A percentile compares a stretch with the other conserved stretches of the same genome.
phyloP scores from a whole-genome alignment of 2,329 filamentous ascomycete species.

The Fusarium hostae region DNA sequence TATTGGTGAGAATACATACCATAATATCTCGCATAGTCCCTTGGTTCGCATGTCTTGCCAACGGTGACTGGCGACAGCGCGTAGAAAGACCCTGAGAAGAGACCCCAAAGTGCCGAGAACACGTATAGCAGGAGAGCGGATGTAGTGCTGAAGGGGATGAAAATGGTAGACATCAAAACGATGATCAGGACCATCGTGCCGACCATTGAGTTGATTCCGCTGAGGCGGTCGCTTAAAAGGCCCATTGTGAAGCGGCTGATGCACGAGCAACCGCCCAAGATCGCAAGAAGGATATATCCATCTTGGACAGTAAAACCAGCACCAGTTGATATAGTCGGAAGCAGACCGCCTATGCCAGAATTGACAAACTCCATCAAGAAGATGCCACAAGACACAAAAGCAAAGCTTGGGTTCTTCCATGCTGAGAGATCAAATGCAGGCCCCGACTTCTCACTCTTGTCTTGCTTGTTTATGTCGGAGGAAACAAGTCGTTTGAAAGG shows the following conservation, averaged over 20 bases:
- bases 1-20: conserved; percentile 12
- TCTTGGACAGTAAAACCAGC: conserved; percentile 46
- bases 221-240: conserved; percentile 52
- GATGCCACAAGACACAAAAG: conserved; percentile 51
- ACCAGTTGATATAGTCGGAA: conserved; percentile 55
- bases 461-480: background rate
- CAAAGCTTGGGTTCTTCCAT: conserved; percentile 52
- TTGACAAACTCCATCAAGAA: conserved; percentile 60
- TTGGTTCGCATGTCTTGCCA: conserved; percentile 55
- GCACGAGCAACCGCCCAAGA: conserved; percentile 55
- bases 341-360: conserved; percentile 56
- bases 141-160: conserved; percentile 55
- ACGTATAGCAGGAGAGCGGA: conserved; percentile 52
- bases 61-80: conserved; percentile 55
- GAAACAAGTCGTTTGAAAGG: conserved; percentile 40
- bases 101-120: conserved; percentile 58
- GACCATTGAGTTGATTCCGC: conserved; percentile 53
- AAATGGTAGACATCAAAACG: conserved; percentile 52
- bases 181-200: conserved; percentile 44
- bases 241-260: conserved; percentile 56
- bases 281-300: conserved; percentile 55
- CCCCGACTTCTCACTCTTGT: background rate
- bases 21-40: conserved; percentile 57
- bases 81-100: conserved; percentile 58
- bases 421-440: conserved; percentile 50